Conservation (phyloP, 768 basidiomycete genomes). For the Macrolepiota fuliginosa region DNA sequence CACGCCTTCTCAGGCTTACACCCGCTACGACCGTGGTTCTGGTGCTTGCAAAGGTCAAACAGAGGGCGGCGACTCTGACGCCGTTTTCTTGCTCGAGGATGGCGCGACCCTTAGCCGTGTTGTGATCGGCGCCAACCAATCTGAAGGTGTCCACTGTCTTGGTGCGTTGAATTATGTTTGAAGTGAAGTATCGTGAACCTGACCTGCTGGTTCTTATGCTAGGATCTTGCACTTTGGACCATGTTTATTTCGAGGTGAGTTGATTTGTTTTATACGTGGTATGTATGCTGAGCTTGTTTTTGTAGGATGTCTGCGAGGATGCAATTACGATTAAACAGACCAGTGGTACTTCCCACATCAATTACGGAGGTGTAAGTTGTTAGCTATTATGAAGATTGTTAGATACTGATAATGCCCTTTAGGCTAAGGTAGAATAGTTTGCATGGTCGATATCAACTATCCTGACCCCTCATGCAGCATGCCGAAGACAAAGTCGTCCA, state of each 20-base stretch:
- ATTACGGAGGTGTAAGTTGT: conserved; percentile 34
- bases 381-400: not conserved
- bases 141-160: conserved; percentile 39
- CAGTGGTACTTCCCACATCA: conserved; percentile 33
- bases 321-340: conserved; percentile 40
- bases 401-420: not conserved
- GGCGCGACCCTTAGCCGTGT: conserved; percentile 39
- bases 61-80: conserved; percentile 38
- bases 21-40: conserved; percentile 36
- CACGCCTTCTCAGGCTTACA: conserved; percentile 32
- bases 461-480: conserved; percentile 18
- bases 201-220: not conserved
- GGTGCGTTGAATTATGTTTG: conserved; percentile 17
- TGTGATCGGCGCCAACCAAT: conserved; percentile 38
- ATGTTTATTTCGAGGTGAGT: conserved; percentile 29
- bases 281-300: not conserved
- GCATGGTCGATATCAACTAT: too few relatives aligned
- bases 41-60: conserved; percentile 34
- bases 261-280: not conserved
- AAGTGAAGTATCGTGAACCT: not conserved
- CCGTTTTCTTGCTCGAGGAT: conserved; percentile 38
- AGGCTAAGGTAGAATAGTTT: conserved; percentile 26
- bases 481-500: conserved; percentile 36
- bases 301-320: conserved; percentile 36
- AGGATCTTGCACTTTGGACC: conserved; percentile 30